A percentile compares a stretch with the other conserved stretches of the same genome.
Conservation (phyloP, 352 stramenopile genomes). For the Globisporangium spiculum region DNA sequence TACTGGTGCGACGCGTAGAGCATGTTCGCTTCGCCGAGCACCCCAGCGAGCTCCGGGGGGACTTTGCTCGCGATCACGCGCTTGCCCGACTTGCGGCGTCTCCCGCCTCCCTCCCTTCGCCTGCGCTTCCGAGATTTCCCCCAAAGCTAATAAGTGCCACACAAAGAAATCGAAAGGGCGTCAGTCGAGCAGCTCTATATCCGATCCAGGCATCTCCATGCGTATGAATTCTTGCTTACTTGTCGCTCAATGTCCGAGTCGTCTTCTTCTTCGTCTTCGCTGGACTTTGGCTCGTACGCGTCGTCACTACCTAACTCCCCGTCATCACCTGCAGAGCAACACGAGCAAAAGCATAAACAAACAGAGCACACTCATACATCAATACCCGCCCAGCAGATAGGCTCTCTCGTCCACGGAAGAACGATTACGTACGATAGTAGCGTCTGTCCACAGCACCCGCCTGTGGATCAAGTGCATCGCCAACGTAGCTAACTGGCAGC, state of each 20-base stretch:
- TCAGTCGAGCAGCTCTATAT: not conserved
- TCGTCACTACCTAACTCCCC: constrained; percentile 47
- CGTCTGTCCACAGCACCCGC: not conserved
- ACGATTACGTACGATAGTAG: constrained; percentile 12
- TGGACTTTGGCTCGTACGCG: constrained; percentile 56
- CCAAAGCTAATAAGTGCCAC: constrained; percentile 40
- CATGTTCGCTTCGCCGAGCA: constrained; percentile 84
- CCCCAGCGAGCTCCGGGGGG: constrained; percentile 68
- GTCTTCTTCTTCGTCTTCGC: constrained; percentile 71
- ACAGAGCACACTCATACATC: not conserved
- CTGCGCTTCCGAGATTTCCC: constrained; percentile 65
- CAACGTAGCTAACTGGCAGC: not conserved
- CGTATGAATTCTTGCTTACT: constrained; percentile 11
- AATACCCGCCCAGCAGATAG: not conserved
- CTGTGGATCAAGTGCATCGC: not conserved
- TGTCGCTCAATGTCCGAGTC: constrained; percentile 83
- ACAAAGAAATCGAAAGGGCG: not conserved
- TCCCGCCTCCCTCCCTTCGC: constrained; percentile 30
- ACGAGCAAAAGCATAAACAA: not conserved
- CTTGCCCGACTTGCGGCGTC: constrained; percentile 36
- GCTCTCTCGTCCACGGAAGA: not conserved
- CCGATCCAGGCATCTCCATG: not conserved
- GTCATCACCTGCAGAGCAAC: constrained; percentile 14
- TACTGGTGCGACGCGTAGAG: constrained; percentile 86
- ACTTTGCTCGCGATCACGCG: constrained; percentile 75